phyloP scores from a whole-genome alignment of 2,329 filamentous ascomycete species.

The Grosmannia clavigera region DNA sequence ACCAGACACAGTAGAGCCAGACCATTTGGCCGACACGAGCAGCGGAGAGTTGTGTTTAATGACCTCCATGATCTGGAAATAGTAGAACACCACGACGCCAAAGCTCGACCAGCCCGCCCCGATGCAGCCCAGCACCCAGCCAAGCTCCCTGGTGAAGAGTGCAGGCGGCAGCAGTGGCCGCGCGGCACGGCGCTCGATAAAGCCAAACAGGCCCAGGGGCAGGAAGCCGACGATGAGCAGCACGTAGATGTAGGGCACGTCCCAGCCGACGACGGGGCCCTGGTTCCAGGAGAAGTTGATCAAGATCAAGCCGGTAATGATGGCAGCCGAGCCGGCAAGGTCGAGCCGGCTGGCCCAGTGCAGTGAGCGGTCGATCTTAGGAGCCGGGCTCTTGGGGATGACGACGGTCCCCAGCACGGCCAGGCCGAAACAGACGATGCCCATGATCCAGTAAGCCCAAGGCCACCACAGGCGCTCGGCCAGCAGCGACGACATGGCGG shows the following conservation, averaged over 20 bases:
- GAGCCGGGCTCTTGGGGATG: slow-evolving; percentile 13
- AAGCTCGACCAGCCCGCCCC: slow-evolving; percentile 12
- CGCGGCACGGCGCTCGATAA: slow-evolving; percentile 7
- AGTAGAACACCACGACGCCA: slow-evolving; percentile 13
- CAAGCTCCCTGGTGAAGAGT: slow-evolving; percentile 11
- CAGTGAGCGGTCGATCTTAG: neutral
- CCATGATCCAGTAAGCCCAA: slow-evolving; percentile 23
- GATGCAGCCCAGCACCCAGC: slow-evolving; percentile 6
- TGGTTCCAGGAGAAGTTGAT: slow-evolving; percentile 15
- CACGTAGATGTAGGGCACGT: slow-evolving; percentile 9
- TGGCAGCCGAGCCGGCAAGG: slow-evolving; percentile 6
- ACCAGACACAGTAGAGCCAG: slow-evolving; percentile 29
- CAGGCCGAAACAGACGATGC: slow-evolving; percentile 10
- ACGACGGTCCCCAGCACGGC: slow-evolving; percentile 11
- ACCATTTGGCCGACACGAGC: slow-evolving; percentile 24
- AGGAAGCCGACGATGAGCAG: slow-evolving; percentile 11
- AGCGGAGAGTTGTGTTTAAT: slow-evolving; percentile 29
- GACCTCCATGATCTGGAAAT: slow-evolving; percentile 17
- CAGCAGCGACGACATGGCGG: slow-evolving; percentile 27
- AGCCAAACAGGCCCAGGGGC: slow-evolving; percentile 8
- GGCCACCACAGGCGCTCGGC: slow-evolving; percentile 22
- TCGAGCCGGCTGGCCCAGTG: slow-evolving; percentile 6
- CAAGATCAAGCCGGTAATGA: slow-evolving; percentile 10
- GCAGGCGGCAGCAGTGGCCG: slow-evolving; percentile 12
- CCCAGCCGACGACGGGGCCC: slow-evolving; percentile 11